Conservation (phyloP, 192 early-diverging fungal species). For the Linnemannia zychae region DNA sequence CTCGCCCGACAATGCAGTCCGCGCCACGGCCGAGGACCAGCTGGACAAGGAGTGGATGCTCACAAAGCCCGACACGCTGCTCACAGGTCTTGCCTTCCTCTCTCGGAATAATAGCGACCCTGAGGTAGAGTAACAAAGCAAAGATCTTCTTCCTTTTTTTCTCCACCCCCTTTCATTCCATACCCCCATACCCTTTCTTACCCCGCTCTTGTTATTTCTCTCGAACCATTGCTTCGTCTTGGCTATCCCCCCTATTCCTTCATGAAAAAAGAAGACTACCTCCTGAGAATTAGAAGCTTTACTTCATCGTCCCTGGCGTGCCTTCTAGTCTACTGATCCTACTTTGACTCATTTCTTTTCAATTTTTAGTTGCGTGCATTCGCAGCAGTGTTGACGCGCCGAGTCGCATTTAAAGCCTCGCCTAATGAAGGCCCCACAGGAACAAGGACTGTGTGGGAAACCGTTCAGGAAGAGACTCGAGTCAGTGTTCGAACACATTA, state of each 20-base stretch:
- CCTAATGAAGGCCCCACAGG: constrained; percentile 24
- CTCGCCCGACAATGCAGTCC: constrained; percentile 63
- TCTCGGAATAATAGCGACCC: constrained; percentile 47
- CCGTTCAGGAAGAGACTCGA: constrained; percentile 73
- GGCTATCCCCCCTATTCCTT: not conserved
- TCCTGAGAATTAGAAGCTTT: not conserved
- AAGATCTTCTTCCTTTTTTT: not conserved
- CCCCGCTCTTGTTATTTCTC: not conserved
- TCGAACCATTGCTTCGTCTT: not conserved
- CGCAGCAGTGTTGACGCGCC: constrained; percentile 67
- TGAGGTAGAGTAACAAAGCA: constrained; percentile 53
- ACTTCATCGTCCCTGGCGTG: not conserved
- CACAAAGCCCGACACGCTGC: constrained; percentile 61
- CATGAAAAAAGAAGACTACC: not conserved
- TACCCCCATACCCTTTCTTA: not conserved
- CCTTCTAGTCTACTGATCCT: not conserved
- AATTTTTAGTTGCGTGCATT: constrained; percentile 62
- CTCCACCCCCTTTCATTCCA: not conserved
- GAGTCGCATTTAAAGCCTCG: constrained; percentile 63
- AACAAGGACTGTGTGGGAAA: constrained; percentile 70
- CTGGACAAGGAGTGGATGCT: constrained; percentile 70
- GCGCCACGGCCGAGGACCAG: constrained; percentile 62
- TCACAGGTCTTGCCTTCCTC: constrained; percentile 64
- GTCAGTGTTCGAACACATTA: constrained; percentile 76
- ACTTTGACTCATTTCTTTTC: not conserved